These are phyloP conservation scores for Diaporthe sp. DNA, from an alignment of 2,329 filamentous ascomycete genomes.

Conservation along the genomic window DNA sequence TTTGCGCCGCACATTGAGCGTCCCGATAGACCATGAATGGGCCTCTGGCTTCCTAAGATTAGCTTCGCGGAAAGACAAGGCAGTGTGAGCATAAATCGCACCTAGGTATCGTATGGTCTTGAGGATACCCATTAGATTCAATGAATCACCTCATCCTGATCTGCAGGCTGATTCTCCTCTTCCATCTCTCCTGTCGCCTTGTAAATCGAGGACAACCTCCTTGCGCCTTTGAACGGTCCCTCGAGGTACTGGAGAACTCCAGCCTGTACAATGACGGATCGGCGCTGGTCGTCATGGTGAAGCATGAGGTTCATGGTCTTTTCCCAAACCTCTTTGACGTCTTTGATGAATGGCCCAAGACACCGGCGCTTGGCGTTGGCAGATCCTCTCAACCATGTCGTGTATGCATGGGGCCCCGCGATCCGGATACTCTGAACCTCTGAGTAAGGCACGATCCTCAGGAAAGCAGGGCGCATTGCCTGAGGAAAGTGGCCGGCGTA, in stretches of 20 bases:
- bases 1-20: rapidly evolving
- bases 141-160: background rate
- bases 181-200: background rate
- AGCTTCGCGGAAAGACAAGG: background rate
- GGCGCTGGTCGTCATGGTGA: background rate
- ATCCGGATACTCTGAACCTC: background rate
- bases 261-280: background rate
- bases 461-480: background rate
- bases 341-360: conserved; percentile 15
- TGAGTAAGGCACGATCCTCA: background rate
- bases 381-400: background rate
- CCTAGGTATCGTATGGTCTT: too few relatives aligned
- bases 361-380: background rate
- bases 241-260: conserved; percentile 2
- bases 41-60: background rate
- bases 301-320: background rate
- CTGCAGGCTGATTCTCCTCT: background rate
- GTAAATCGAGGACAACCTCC: background rate
- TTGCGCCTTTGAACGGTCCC: background rate
- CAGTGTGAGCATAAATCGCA: background rate
- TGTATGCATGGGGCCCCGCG: background rate
- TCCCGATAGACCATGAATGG: too few relatives aligned
- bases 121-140: background rate
- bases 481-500: background rate
- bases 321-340: background rate